Evolutionary conservation across 2,329 filamentous ascomycete genomes (phyloP).

Genomic region (Penicillium sp.): DNA sequence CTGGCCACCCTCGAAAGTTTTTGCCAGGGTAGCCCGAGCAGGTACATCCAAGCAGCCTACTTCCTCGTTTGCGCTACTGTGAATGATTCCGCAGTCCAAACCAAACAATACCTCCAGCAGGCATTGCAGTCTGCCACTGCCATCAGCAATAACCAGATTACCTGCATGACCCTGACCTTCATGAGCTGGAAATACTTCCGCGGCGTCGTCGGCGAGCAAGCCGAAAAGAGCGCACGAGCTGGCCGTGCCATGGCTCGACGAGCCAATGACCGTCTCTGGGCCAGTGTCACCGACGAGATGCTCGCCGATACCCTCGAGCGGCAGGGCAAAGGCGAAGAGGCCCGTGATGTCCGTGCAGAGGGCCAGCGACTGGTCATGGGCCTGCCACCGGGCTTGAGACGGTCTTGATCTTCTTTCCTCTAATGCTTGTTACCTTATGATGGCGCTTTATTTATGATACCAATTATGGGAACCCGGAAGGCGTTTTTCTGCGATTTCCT

Average conservation of each 20-base stretch:
- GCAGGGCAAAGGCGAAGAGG: conserved; percentile 59
- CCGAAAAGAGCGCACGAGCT: conserved; percentile 69
- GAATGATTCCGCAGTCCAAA: conserved; percentile 64
- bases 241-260: conserved; percentile 63
- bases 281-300: conserved; percentile 75
- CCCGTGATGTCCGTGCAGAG: conserved; percentile 44
- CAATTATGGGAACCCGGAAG: conserved; percentile 23
- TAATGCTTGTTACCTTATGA: conserved; percentile 8
- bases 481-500: conserved; percentile 11
- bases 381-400: conserved; percentile 37
- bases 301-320: conserved; percentile 69
- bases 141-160: conserved; percentile 70
- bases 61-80: conserved; percentile 69
- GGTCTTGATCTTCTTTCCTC: conserved; percentile 4
- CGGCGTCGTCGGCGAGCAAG: conserved; percentile 74
- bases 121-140: conserved; percentile 66
- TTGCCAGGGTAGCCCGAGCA: conserved; percentile 65
- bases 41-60: conserved; percentile 72
- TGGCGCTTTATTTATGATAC: conserved; percentile 29
- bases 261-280: conserved; percentile 69
- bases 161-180: conserved; percentile 77
- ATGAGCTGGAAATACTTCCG: conserved; percentile 82
- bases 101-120: conserved; percentile 71
- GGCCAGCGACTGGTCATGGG: conserved; percentile 40
- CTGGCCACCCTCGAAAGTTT: conserved; percentile 63